These are phyloP conservation scores for Leishmania guyanensis DNA, from an alignment of 208 protist species.

Conservation along the genomic window DNA sequence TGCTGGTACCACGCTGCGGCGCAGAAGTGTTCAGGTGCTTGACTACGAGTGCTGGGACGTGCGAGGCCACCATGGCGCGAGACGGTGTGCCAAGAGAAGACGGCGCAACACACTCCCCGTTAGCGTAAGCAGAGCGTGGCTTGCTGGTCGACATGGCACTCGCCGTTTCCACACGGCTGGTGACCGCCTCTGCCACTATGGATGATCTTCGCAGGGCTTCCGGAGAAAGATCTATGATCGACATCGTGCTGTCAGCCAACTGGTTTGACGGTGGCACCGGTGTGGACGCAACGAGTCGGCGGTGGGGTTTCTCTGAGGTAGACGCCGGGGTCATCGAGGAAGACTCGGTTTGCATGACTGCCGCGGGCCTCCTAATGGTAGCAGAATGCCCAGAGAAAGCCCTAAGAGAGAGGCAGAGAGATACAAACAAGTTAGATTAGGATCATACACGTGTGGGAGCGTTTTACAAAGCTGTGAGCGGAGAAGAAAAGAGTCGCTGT, in stretches of 20 bases:
- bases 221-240: neutral
- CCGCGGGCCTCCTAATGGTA: neutral
- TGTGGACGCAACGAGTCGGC: conserved; percentile 1
- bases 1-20: neutral
- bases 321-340: conserved; percentile 1
- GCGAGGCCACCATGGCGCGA: neutral
- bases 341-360: neutral
- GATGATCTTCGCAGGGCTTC: neutral
- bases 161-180: neutral
- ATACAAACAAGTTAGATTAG: neutral
- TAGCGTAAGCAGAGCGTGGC: neutral
- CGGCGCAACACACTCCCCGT: neutral
- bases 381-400: neutral
- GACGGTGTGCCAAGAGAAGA: neutral
- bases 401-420: neutral
- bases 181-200: neutral
- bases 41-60: neutral
- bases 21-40: neutral
- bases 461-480: neutral
- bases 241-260: neutral
- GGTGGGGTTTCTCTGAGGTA: neutral
- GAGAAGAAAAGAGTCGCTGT: neutral
- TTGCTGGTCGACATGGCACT: neutral
- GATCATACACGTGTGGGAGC: neutral
- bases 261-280: neutral